These are phyloP conservation scores for Eutypa lata DNA, from an alignment of 2,329 filamentous ascomycete genomes.

Conservation along the genomic window DNA sequence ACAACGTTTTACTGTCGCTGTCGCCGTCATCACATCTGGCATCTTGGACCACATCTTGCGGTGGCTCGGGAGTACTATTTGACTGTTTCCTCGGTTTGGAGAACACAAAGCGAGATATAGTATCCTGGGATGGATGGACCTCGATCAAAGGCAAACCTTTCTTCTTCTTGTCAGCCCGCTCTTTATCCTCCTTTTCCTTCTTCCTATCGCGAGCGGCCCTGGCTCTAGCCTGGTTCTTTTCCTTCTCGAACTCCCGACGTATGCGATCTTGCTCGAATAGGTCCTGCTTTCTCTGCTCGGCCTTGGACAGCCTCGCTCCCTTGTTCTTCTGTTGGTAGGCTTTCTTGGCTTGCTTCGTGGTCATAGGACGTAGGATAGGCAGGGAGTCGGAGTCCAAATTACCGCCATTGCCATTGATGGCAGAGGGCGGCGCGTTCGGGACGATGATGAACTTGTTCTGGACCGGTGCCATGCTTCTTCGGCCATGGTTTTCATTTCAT, in stretches of 20 bases:
- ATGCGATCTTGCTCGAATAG: conserved; percentile 53
- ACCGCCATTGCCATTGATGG: conserved; percentile 17
- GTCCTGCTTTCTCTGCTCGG: conserved; percentile 39
- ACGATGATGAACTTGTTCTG: conserved; percentile 35
- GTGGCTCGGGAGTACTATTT: too few relatives aligned
- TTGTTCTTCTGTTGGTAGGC: conserved; percentile 40
- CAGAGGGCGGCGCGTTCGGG: conserved; percentile 28
- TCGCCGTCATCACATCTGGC: background rate
- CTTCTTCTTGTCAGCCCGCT: conserved; percentile 47
- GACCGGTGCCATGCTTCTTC: conserved; percentile 29
- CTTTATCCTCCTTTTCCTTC: conserved; percentile 49
- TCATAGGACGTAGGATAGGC: conserved; percentile 39
- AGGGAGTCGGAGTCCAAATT: conserved; percentile 7
- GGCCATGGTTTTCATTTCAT: background rate
- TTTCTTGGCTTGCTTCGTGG: conserved; percentile 46
- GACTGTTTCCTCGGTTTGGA: conserved; percentile 15
- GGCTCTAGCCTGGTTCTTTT: conserved; percentile 46
- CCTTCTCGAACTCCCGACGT: conserved; percentile 48
- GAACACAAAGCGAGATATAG: conserved; percentile 50
- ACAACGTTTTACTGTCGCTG: conserved; percentile 4
- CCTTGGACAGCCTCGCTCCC: conserved; percentile 39
- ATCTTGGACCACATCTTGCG: background rate
- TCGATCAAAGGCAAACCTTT: conserved; percentile 52
- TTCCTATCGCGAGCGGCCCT: conserved; percentile 52
- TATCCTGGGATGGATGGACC: conserved; percentile 55